phyloP scores from a whole-genome alignment of 2,329 filamentous ascomycete species.

The Cladosporium oxysporum region DNA sequence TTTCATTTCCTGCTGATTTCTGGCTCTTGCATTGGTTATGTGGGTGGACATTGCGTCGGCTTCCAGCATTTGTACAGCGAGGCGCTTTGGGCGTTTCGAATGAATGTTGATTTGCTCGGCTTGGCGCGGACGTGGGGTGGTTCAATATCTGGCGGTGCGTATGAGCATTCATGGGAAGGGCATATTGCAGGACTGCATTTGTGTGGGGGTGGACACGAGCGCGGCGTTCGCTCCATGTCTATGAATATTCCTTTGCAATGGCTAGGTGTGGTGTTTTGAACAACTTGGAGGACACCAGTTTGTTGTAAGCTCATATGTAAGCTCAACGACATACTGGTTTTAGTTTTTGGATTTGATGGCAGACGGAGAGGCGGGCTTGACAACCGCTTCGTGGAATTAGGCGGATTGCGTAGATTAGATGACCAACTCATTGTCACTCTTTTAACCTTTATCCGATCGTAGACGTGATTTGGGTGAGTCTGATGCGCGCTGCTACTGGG shows the following conservation, averaged over 20 bases:
- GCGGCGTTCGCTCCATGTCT: neutral
- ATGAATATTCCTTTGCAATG: neutral
- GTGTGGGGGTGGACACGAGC: neutral
- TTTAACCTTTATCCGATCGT: neutral
- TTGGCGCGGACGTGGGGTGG: neutral
- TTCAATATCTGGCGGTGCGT: neutral
- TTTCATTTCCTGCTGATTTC: neutral
- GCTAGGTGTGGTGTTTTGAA: neutral
- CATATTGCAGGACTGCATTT: neutral
- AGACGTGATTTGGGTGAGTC: neutral
- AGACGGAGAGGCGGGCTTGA: neutral
- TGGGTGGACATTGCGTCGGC: neutral
- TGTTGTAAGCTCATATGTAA: neutral
- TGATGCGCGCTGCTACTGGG: neutral
- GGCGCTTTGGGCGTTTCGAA: constrained; percentile 4
- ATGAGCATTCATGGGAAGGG: neutral
- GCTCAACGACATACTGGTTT: neutral
- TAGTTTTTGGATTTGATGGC: neutral
- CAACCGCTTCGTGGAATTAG: neutral
- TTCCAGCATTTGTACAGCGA: constrained; percentile 15
- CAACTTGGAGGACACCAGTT: neutral
- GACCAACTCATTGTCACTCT: constrained; percentile 21
- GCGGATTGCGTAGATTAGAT: constrained; percentile 16
- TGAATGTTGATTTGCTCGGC: neutral
- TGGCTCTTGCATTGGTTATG: neutral